Base-by-base conservation (phyloP, 2,329 filamentous ascomycete genomes). In the Cytospora schulzeri region DNA sequence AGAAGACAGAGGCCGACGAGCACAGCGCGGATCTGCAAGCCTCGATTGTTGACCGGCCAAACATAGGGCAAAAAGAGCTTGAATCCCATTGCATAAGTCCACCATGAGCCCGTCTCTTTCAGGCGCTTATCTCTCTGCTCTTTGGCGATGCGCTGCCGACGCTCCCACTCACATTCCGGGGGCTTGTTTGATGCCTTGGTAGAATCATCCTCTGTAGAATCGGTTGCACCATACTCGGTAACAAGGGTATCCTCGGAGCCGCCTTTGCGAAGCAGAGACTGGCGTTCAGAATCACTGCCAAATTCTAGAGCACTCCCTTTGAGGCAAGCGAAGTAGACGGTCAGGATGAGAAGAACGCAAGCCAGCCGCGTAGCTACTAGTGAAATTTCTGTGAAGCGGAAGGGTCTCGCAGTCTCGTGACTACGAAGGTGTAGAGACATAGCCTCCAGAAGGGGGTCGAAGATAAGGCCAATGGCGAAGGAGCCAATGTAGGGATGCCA, bases 1-100 rank as follows among this genome's bases (percentile, higher is more conserved):
- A 93, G 74, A 26, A 95, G 80, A 69, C 90, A 90, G 1, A 91
- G 52, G 0, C 84, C 83, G 53, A 95, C 88, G 4, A 91, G 80
- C 14, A 84, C 77, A 24, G 91, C 85, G 61, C 88, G 88, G 22
- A 90, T 74, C 73, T 95, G 91, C 22, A 95, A 82, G 17, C 78
- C 75, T 60, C 80, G 83, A 70, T 90, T 85, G 51, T 88, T 83
- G 59, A 86, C 83, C 0, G 93, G 92, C 86, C 91, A 93, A 24
- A 96, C 80, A 71, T 92, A 91, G 0, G 91, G 91, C 31, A 93
- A 79, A 73, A 96, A 89, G 41, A 94, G 78, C 85, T 89, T 63
- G 76, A 93, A 96, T 7, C 88, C 86, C 72, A 90, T 92, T 31
- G 88, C 80, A 71, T 95, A 95, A 52, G 86, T 85, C 69, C 91